Base-by-base conservation (phyloP, 192 early-diverging fungal species). In the Mycoemilia scoparia region DNA sequence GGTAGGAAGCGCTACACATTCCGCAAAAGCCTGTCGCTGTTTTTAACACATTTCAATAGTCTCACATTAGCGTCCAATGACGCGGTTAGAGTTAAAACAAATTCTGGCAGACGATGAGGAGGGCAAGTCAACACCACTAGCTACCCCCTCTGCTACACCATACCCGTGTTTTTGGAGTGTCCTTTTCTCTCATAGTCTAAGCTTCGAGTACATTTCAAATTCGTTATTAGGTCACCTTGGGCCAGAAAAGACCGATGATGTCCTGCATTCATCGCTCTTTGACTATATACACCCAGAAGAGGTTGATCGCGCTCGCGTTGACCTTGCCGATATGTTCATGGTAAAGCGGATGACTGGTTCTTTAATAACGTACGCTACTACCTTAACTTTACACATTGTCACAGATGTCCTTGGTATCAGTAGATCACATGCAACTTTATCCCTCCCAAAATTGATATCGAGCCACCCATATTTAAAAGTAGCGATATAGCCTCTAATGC, bases 201-300 rank as follows among this genome's bases (percentile, higher is more conserved):
- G 45, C 30, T 51, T 62, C 52, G 48, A 45, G 25, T 51, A 42
- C 41, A 32, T 62, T 5, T 62, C 59, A n/a, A 45, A 51, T 11
- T 56, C 59, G 29, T 39, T 62, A 36, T 38, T 52, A 38, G 26
- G 11, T 23, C 56, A 51, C 28, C 32, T 62, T 30, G 49, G 59
- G 25, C 21, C 31, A 24, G 45, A 56, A 3, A 47, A 37, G 14
- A 32, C 53, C 10, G 16, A 48, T 2, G 29, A 41, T 5, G 29
- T 60, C 36, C 29, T 46, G 5, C 40, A 42, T 35, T 42, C 41
- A 38, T 59, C 63, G 38, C 46, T 66, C 20, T 60, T 60, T 21
- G 57, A 66, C 39, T 56, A 48, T 20, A 60, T 66, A 14, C 63
- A 66, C 30, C 63, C 63, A 1, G 63, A 66, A 1, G 63, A 66